Percentiles rank a stretch among this genome's conserved stretches.
Conservation (phyloP, 2,329 filamentous ascomycete genomes). For the Ascochyta lentis region DNA sequence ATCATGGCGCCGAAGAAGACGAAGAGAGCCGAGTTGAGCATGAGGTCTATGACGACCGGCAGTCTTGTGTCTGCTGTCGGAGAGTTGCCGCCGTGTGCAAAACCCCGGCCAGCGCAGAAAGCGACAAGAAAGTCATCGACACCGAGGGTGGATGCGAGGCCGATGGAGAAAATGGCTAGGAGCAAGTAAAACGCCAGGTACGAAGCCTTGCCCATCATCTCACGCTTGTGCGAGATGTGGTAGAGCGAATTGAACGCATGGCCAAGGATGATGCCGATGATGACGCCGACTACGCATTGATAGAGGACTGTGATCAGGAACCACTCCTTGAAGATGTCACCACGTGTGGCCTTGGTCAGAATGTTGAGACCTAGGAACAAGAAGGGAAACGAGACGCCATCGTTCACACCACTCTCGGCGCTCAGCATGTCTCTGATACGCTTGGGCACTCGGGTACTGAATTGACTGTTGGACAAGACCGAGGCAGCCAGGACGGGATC, state of each 20-base stretch:
- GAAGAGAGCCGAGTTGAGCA: conserved; percentile 63
- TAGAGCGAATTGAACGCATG: conserved; percentile 56
- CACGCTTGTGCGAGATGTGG: conserved; percentile 53
- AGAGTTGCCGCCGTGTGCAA: conserved; percentile 62
- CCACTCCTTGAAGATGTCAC: conserved; percentile 58
- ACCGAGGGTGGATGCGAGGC: conserved; percentile 59
- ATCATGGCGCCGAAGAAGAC: conserved; percentile 64
- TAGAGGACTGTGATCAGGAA: conserved; percentile 62
- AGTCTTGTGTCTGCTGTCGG: conserved; percentile 55
- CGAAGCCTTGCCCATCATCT: conserved; percentile 57
- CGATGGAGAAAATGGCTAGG: conserved; percentile 59
- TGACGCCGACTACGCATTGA: conserved; percentile 59
- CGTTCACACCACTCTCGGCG: conserved; percentile 64
- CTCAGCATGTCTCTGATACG: conserved; percentile 59
- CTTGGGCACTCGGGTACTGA: conserved; percentile 59
- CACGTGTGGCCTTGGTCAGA: conserved; percentile 49
- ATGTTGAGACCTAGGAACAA: conserved; percentile 60
- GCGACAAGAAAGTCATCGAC: conserved; percentile 64
- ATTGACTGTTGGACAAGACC: conserved; percentile 61
- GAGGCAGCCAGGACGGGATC: conserved; percentile 63
- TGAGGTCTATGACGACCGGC: conserved; percentile 60
- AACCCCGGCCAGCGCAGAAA: conserved; percentile 63
- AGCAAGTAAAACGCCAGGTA: conserved; percentile 65
- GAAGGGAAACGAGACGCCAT: conserved; percentile 64
- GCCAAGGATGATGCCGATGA: conserved; percentile 58